A percentile compares a stretch with the other conserved stretches of the same genome.
Evolutionary conservation across 2,329 filamentous ascomycete genomes (phyloP).

Genomic region (Exophiala sp.): DNA sequence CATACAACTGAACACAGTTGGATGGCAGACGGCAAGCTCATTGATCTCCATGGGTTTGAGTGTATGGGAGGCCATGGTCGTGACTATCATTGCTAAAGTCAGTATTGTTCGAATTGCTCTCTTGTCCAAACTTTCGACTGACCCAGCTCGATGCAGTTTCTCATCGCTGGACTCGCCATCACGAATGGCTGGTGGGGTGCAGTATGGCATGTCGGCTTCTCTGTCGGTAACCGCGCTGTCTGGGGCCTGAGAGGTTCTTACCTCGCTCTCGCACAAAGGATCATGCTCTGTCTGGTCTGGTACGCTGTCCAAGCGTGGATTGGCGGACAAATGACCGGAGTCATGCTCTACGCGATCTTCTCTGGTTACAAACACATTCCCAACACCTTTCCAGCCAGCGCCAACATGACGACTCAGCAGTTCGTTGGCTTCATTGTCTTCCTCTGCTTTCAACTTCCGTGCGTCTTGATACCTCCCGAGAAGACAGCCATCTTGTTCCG

Average conservation of each 20-base stretch:
- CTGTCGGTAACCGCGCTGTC: background rate
- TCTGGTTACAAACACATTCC: slow-evolving; percentile 6
- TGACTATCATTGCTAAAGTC: background rate
- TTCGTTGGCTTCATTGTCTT: slow-evolving; percentile 13
- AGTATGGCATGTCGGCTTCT: background rate
- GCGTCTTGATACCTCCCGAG: slow-evolving; percentile 9
- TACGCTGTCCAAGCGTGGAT: background rate
- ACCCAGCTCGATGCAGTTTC: background rate
- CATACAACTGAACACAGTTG: background rate
- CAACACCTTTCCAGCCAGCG: slow-evolving; percentile 9
- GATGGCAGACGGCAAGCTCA: background rate
- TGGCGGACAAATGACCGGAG: background rate
- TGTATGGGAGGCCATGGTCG: background rate
- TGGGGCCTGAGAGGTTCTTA: background rate
- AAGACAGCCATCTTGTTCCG: slow-evolving; percentile 9
- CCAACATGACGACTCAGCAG: slow-evolving; percentile 10
- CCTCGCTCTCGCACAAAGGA: background rate
- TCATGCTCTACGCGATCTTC: slow-evolving; percentile 4
- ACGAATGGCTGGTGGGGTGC: background rate
- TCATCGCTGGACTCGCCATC: background rate
- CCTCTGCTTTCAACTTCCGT: slow-evolving; percentile 13
- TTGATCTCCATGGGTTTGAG: background rate
- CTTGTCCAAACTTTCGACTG: background rate
- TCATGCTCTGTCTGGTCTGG: background rate
- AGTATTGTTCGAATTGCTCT: background rate